Evolutionary conservation across 2,329 filamentous ascomycete species (phyloP).

Genomic region (Phoma herbarum): DNA sequence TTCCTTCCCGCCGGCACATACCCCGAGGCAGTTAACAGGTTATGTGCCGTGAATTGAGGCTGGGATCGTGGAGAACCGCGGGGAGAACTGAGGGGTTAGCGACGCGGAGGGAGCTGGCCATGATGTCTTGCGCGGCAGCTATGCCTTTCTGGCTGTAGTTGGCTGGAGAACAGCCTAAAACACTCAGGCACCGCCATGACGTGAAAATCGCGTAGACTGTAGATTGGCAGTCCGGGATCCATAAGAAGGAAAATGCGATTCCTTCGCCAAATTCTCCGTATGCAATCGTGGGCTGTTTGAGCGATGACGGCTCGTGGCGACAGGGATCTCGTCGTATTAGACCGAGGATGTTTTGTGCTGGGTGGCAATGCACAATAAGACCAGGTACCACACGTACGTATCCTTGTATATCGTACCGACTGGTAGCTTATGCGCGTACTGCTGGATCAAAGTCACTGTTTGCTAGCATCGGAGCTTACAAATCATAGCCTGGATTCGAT

Average conservation of each 20-base stretch:
- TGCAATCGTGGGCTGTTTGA: not conserved
- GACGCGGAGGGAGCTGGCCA: constrained; percentile 25
- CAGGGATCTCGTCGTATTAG: constrained; percentile 4
- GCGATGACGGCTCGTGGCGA: not conserved
- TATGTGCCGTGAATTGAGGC: constrained; percentile 25
- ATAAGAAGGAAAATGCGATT: not conserved
- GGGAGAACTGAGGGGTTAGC: constrained; percentile 23
- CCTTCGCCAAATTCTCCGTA: not conserved
- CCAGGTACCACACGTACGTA: not conserved
- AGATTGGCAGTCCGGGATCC: not conserved
- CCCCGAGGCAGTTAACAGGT: constrained; percentile 7
- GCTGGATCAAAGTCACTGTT: not conserved
- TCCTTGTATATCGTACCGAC: not conserved
- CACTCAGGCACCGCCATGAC: constrained; percentile 1
- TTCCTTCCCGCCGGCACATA: constrained; percentile 27
- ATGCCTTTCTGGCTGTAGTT: constrained; percentile 23
- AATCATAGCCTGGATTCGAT: not conserved
- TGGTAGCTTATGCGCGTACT: not conserved
- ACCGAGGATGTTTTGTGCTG: not conserved
- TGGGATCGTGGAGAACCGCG: constrained; percentile 24
- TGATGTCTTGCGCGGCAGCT: constrained; percentile 27
- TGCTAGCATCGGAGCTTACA: not conserved
- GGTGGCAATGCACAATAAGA: not conserved
- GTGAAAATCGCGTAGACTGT: not conserved
- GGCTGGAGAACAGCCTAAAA: constrained; percentile 18